Conservation (phyloP, 257 asterid genomes). For the Solanum corneliomulleri region DNA sequence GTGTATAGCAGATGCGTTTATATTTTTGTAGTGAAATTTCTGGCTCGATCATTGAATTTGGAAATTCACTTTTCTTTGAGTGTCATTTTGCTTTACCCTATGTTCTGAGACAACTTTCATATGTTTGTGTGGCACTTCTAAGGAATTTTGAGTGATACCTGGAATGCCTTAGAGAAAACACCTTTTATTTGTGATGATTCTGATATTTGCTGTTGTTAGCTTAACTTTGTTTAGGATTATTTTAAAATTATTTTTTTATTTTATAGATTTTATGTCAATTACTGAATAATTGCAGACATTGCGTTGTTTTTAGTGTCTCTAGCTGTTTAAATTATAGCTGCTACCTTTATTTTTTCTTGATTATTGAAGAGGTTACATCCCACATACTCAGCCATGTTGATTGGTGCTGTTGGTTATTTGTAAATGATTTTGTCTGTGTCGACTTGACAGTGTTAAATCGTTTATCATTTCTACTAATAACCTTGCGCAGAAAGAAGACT, state of each 20-base stretch:
- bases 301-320: not conserved
- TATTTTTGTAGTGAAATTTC: not conserved
- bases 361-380: not conserved
- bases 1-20: not conserved
- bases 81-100: not conserved
- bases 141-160: not conserved
- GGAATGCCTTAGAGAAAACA: not conserved
- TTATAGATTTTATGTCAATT: not conserved
- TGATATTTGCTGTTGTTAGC: not conserved
- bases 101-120: not conserved
- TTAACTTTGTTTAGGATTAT: not conserved
- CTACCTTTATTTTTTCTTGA: not conserved
- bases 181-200: not conserved
- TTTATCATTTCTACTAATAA: constrained; percentile 11
- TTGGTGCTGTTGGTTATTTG: not conserved
- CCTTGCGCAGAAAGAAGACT: constrained; percentile 20
- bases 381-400: not conserved
- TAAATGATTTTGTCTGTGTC: not conserved
- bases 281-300: not conserved
- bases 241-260: too few species aligned
- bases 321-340: not conserved
- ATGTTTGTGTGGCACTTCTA: not conserved
- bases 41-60: not conserved
- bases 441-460: not conserved
- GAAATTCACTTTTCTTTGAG: not conserved